Evolutionary conservation across 768 basidiomycete genomes (phyloP), one percentile per base, ranked within the genome.

Genomic region (Termitomyces heimii): DNA sequence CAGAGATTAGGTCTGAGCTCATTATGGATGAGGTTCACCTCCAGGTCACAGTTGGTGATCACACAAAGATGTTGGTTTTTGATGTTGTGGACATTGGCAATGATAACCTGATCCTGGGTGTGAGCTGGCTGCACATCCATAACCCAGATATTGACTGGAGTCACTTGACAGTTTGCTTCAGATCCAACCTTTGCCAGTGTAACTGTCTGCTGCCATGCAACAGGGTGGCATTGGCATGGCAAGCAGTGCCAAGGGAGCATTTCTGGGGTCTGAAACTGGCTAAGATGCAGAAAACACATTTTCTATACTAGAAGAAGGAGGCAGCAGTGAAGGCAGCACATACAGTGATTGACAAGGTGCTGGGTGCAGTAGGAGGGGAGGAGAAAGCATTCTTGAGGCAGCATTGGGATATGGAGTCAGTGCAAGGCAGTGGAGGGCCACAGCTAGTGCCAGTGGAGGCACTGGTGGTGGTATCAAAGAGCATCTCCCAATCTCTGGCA

Each of bases 251-350:
- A 8, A 40, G 7, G n/a, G n/a, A 40, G 40, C n/a, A 7, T 20
- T 40, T 40, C 9, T 40, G 40, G 40, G 40, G 40, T 7, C 40
- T 40, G n/a, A 40, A 40, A 7, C 4, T 2, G 3, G n/a, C n/a
- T 6, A 40, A 9, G 40, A 40, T 9, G 10, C n/a, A 9, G 6
- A 40, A 20, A 4, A 40, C 40, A 20, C 20, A n/a, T n/a, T 40
- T 40, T 40, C 9, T 6, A 9, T 9, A n/a, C 6, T 0, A 20
- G n/a, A n/a, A 40, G 40, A 40, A 40, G n/a, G 40, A 5, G 18
- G 6, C 14, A 7, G n/a, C n/a, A 0, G 18, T n/a, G 0, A n/a
- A 8, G 2, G 39, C 7, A 1, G 18, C 39, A 0, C 10, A 8
- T 5, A 18, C 16, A n/a, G n/a, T 16, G 5, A 39, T 39, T n/a